Evolutionary conservation across 192 early-diverging fungal species (phyloP), one percentile per base, ranked within the genome.

Genomic region (Irineochytrium annulatum): DNA sequence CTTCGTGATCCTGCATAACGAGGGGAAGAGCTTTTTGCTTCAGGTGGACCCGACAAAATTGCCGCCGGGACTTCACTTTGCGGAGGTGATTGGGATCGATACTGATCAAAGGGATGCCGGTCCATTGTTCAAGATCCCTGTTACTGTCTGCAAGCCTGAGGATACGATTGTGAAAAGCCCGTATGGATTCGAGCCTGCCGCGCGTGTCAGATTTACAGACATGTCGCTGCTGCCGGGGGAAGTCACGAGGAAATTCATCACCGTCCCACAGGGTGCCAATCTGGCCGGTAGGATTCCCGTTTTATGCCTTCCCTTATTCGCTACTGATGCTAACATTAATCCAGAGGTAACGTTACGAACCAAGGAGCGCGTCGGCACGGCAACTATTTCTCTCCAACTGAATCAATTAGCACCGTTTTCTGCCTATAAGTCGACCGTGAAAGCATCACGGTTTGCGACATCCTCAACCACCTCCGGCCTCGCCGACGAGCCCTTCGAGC

Each of bases 101-200:
- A 84, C 91, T 14, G 62, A 71, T 26, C 74, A 78, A 56, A 74
- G 77, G 28, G 84, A 79, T 26, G 87, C 81, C 34, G 92, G 91
- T 3, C 87, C 88, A 5, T 69, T 97, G 2, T 95, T 95, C 77
- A 74, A 74, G 48, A 71, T 99, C 37, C 95, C 95, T 14, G 77
- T 99, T 17, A 92, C 91, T 6, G 87, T 97, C 19, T 84, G 86
- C 59, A 96, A 94, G 73, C 91, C 93, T 20, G 65, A 76, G 22
- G 41, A 69, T 6, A 56, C 45, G 52, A 55, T 52, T 32, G 63
- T 53, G 14, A 71, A 11, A 43, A 39, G 49, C 32, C 39, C 19
- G 13, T 43, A 59, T 29, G 63, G 13, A 76, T n/a, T n/a, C n/a
- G n/a, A n/a, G n/a, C n/a, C n/a, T n/a, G n/a, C 77, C 0, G 75